Percentiles rank a stretch among this genome's conserved stretches.
phyloP scores from a whole-genome alignment of 2,329 filamentous ascomycete genomes.

The Ascochyta lentis region DNA sequence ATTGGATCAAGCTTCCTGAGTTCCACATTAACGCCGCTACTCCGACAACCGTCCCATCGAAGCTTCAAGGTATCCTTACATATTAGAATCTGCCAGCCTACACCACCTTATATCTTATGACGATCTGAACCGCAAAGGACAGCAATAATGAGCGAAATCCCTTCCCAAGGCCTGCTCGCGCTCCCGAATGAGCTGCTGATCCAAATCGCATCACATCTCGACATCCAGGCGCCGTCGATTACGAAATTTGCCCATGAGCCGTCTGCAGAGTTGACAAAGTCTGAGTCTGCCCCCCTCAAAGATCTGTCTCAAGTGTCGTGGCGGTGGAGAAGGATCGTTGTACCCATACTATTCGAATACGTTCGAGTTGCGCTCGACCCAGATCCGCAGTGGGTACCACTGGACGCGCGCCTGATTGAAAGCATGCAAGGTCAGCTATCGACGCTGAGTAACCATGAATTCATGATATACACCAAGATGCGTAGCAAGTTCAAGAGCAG shows the following conservation, averaged over 20 bases:
- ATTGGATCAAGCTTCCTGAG: neutral
- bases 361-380: constrained; percentile 35
- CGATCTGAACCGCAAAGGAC: neutral
- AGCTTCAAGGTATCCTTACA: neutral
- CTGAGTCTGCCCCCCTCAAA: constrained; percentile 35
- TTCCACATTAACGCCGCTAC: neutral
- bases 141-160: neutral
- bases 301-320: constrained; percentile 41
- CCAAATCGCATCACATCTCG: constrained; percentile 43
- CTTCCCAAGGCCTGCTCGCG: constrained; percentile 25
- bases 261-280: constrained; percentile 31
- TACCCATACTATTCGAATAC: constrained; percentile 44
- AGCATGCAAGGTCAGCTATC: constrained; percentile 43
- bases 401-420: constrained; percentile 43
- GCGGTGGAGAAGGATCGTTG: constrained; percentile 40
- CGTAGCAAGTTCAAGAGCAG: constrained; percentile 45
- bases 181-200: constrained; percentile 48
- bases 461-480: constrained; percentile 42
- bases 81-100: neutral
- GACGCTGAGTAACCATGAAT: constrained; percentile 41
- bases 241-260: constrained; percentile 44
- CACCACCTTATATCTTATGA: neutral
- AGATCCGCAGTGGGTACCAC: constrained; percentile 42
- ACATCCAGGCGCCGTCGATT: constrained; percentile 41
- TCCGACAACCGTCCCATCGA: neutral